Evolutionary conservation across 2,329 filamentous ascomycete species (phyloP).

Genomic region (Fusarium clavum): DNA sequence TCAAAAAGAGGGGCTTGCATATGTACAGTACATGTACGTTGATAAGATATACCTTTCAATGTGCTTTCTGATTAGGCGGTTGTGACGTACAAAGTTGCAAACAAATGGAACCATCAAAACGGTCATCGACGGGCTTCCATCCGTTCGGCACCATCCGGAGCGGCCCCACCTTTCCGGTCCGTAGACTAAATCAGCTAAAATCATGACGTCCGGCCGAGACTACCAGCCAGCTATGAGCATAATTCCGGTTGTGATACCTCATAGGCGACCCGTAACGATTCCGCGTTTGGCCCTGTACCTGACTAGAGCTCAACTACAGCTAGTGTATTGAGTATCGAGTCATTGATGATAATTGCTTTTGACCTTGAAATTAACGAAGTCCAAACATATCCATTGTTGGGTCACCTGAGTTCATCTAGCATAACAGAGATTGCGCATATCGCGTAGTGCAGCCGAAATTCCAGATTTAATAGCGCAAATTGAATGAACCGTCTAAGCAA

Average conservation of each 20-base stretch:
- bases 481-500: constrained; percentile 39
- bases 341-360: neutral
- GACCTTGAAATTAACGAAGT: neutral
- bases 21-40: neutral
- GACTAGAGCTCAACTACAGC: neutral
- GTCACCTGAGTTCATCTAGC: neutral
- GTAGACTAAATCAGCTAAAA: constrained; percentile 1
- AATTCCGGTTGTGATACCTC: neutral
- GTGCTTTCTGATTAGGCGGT: constrained; percentile 1
- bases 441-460: neutral
- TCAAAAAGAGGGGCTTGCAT: constrained; percentile 11
- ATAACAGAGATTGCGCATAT: neutral
- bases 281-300: neutral
- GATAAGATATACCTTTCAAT: neutral
- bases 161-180: constrained; percentile 34
- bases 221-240: neutral
- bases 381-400: neutral
- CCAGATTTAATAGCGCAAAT: constrained; percentile 15
- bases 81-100: constrained; percentile 17
- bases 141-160: constrained; percentile 19
- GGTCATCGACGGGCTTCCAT: neutral
- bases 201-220: constrained; percentile 5
- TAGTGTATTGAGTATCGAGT: neutral
- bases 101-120: constrained; percentile 1
- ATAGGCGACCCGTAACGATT: neutral